phyloP scores from a whole-genome alignment of 2,329 filamentous ascomycete species.

The Knoxdaviesia capensis region DNA sequence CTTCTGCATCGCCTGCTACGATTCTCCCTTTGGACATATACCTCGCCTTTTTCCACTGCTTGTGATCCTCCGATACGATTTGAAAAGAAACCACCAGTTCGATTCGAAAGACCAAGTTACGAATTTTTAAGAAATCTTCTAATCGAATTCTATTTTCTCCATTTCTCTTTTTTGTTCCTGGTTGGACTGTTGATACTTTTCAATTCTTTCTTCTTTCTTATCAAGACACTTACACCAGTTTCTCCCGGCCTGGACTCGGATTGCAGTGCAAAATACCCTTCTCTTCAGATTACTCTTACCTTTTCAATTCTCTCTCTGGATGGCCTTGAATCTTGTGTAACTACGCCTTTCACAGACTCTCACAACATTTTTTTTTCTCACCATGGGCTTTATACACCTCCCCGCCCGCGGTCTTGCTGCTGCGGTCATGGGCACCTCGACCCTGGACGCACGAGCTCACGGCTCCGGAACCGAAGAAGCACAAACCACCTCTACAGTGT shows the following conservation, averaged over 20 bases:
- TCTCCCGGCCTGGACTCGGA: background rate
- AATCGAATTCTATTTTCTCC: background rate
- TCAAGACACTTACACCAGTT: background rate
- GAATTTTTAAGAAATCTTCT: background rate
- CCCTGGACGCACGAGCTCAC: slow-evolving; percentile 10
- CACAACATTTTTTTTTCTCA: background rate
- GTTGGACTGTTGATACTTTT: background rate
- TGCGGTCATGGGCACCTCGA: slow-evolving; percentile 10
- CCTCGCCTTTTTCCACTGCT: too few relatives aligned
- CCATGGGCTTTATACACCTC: background rate
- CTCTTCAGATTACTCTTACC: background rate
- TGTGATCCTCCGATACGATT: too few relatives aligned
- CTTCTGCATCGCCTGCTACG: too few relatives aligned
- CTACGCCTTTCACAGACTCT: too few relatives aligned
- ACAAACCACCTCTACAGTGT: slow-evolving; percentile 23
- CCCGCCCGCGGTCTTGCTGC: background rate
- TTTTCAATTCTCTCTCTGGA: background rate
- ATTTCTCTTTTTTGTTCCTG: background rate
- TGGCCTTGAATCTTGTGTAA: too few relatives aligned
- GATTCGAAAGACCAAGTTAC: background rate
- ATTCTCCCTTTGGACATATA: too few relatives aligned
- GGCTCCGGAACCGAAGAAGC: slow-evolving; percentile 9
- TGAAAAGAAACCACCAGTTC: background rate
- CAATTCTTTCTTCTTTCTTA: background rate
- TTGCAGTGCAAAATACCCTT: too few relatives aligned